Base-by-base conservation (phyloP, 805 yeast genomes). In the Metschnikowia henanensis region DNA sequence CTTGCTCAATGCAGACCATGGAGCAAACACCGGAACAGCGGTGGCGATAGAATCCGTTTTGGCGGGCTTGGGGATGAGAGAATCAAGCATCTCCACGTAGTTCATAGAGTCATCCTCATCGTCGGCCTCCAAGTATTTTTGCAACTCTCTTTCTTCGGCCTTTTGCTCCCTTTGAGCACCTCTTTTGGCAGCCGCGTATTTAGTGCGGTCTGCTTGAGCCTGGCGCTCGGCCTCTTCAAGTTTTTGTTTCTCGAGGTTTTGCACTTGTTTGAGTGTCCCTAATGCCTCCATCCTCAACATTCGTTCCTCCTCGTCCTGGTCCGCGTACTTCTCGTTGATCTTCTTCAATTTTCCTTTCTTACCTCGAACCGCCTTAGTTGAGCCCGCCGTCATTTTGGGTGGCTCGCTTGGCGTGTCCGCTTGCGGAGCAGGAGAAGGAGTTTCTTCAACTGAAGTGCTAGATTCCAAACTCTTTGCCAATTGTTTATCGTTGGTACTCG, bases 261-360 rank as follows among this genome's bases (percentile, higher is more conserved):
- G 70, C 4, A 66, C 66, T 50, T 79, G 81, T 52, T 88, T 89
- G 57, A 87, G 69, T 0, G 96, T 87, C 4, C 98, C 98, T 32
- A 92, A 66, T 2, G 85, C 87, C 46, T 84, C 81, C 86, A 92
- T 81, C 51, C 95, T 75, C 45, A 84, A 55, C 35, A 65, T 56
- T 44, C 90, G 77, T 56, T 92, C 98, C 44, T 87, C 94, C 40
- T 88, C 97, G 60, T 92, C 98, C 65, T 92, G 98, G 47, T 85
- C 90, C 3, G 83, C 88, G 58, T 92, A 92, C 58, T 91, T 92
- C 47, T 78, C 74, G 31, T 84, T 84, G 43, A 89, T 86, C 58
- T 87, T 90, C 71, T 86, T 88, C 64, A 86, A 58, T 59, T 90
- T 90, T 30, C 86, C 84, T 58, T 84, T 88, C 64, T 86, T 89